Conservation (phyloP, 352 stramenopile species). For the Pythium pyrilobum region DNA sequence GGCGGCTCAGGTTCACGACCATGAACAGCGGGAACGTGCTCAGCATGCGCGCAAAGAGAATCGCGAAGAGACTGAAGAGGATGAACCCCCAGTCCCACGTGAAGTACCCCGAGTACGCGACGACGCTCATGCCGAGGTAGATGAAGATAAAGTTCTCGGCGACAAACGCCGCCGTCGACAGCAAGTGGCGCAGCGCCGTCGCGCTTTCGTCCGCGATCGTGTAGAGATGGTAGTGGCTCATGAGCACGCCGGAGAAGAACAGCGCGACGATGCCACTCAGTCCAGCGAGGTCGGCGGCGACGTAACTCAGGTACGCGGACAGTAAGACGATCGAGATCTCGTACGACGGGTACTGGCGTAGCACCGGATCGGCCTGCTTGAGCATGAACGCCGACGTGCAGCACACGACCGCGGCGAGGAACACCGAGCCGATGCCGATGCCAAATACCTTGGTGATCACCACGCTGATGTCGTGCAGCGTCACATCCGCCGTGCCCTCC, state of each 20-base stretch:
- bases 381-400: constrained; percentile 77
- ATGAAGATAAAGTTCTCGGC: constrained; percentile 88
- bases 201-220: constrained; percentile 77
- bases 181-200: constrained; percentile 65
- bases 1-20: constrained; percentile 61
- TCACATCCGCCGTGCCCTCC: constrained; percentile 56
- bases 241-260: constrained; percentile 90
- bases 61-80: constrained; percentile 57
- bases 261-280: constrained; percentile 92
- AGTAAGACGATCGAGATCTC: constrained; percentile 86
- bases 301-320: constrained; percentile 78
- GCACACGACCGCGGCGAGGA: constrained; percentile 64
- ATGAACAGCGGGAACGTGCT: constrained; percentile 79
- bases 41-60: constrained; percentile 56
- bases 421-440: constrained; percentile 77
- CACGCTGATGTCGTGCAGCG: constrained; percentile 62
- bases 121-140: constrained; percentile 81
- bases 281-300: constrained; percentile 66
- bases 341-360: constrained; percentile 78
- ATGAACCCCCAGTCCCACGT: constrained; percentile 86
- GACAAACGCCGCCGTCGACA: constrained; percentile 76
- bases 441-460: constrained; percentile 79
- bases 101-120: constrained; percentile 73
- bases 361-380: constrained; percentile 62
- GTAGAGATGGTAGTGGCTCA: constrained; percentile 85